These are phyloP conservation scores for Mercurialis annua DNA, from an alignment of 345 rosid genomes.

Conservation along the genomic window DNA sequence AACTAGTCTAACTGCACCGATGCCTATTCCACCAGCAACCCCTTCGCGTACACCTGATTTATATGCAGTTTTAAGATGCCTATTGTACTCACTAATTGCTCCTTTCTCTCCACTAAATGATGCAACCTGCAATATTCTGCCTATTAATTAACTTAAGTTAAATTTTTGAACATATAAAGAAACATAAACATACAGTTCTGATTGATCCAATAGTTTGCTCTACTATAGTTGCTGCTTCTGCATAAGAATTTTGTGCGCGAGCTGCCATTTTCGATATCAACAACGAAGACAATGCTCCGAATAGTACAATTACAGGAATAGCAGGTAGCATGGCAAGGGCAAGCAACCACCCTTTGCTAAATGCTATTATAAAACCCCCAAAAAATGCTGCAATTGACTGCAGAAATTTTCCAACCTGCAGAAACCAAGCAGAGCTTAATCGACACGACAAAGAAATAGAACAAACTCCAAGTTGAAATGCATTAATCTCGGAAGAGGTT, in stretches of 20 bases:
- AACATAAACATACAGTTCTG: conserved; percentile 30
- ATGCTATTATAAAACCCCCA: conserved; percentile 28
- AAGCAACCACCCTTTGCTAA: conserved; percentile 31
- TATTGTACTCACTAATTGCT: conserved; percentile 48
- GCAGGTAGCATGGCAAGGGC: conserved; percentile 26
- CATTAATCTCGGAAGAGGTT: background rate
- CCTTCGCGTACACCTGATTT: conserved; percentile 55
- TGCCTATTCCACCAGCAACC: conserved; percentile 49
- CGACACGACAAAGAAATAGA: background rate
- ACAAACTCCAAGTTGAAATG: background rate
- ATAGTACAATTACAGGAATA: conserved; percentile 27
- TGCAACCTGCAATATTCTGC: too few species aligned
- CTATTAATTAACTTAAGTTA: too few species aligned
- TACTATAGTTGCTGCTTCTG: conserved; percentile 26
- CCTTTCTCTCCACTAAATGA: conserved; percentile 65
- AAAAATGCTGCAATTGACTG: conserved; percentile 27
- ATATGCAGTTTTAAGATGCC: conserved; percentile 48
- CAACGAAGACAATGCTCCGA: conserved; percentile 21
- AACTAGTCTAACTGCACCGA: conserved; percentile 38
- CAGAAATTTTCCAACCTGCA: conserved; percentile 33
- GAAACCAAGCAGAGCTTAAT: background rate
- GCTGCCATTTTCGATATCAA: conserved; percentile 24
- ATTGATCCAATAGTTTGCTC: conserved; percentile 32
- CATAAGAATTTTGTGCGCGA: conserved; percentile 29
- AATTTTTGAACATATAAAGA: too few species aligned